Conservation (phyloP, 306 rosid species). For the Potentilla sterilis region DNA sequence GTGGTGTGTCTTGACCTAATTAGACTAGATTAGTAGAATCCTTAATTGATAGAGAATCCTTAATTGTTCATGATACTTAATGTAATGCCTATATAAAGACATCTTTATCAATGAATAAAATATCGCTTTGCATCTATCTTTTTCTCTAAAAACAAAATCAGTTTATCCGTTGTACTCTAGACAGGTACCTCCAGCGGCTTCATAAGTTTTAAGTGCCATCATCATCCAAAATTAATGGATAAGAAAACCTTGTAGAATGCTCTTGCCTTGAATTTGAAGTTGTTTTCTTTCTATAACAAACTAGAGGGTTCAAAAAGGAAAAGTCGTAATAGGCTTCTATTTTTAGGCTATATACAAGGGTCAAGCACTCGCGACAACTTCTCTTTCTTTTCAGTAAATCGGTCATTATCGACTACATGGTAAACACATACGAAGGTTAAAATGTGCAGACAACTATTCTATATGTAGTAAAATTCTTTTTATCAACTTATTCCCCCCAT, state of each 20-base stretch:
- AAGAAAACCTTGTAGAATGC: background rate
- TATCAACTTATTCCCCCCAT: background rate
- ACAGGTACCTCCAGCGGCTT: too few relatives aligned
- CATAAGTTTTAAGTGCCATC: background rate
- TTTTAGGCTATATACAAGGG: background rate
- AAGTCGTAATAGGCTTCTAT: background rate
- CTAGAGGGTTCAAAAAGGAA: background rate
- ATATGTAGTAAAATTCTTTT: background rate
- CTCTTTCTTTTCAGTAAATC: background rate
- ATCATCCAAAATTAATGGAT: background rate
- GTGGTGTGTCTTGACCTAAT: too few relatives aligned
- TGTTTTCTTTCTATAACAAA: too few relatives aligned
- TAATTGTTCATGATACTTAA: too few relatives aligned
- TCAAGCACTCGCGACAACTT: background rate
- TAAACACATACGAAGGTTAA: background rate
- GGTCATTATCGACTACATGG: background rate
- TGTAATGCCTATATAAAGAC: too few relatives aligned
- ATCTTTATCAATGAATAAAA: too few relatives aligned
- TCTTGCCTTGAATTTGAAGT: background rate
- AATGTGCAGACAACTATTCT: background rate
- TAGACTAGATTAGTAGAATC: too few relatives aligned
- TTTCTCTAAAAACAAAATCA: too few relatives aligned
- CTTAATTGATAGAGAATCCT: too few relatives aligned
- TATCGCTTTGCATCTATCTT: too few relatives aligned
- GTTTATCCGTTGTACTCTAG: too few relatives aligned